Conservation (phyloP, 225 moss, liverwort and hornwort genomes). For the Thuidium tamariscinum region DNA sequence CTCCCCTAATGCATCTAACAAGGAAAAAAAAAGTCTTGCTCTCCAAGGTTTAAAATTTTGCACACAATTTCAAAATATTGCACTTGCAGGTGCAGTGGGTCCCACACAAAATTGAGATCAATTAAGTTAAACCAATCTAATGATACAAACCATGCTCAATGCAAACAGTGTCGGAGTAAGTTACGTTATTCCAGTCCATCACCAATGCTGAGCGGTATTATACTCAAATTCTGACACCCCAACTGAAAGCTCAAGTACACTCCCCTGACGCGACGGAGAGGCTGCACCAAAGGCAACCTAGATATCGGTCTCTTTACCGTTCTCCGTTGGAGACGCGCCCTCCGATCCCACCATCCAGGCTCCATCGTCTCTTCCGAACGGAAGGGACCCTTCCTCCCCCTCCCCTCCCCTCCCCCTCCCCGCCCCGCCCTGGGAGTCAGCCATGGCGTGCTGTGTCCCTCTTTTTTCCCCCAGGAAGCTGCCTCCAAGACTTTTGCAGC, state of each 20-base stretch:
- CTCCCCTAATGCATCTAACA: too few relatives aligned
- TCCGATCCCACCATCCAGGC: neutral
- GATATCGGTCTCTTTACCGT: neutral
- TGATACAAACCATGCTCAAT: neutral
- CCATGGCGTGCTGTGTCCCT: neutral
- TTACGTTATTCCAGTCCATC: neutral
- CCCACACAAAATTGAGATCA: neutral
- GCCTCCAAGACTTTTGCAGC: neutral
- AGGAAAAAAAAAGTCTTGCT: too few relatives aligned
- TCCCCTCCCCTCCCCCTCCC: neutral
- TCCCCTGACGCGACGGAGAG: neutral
- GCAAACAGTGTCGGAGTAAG: neutral
- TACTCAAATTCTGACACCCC: neutral
- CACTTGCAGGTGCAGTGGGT: accelerated
- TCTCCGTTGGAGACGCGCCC: neutral
- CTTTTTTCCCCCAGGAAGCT: neutral
- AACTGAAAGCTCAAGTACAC: neutral
- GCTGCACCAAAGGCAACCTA: neutral
- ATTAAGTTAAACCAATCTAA: neutral
- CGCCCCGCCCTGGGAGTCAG: neutral
- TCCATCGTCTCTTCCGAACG: neutral
- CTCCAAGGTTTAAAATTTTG: neutral
- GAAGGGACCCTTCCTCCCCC: neutral
- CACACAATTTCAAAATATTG: neutral
- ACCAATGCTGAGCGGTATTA: neutral